Evolutionary conservation across 345 rosid genomes (phyloP), one percentile per base, ranked within the genome.

Genomic region (Zanthoxylum bungeanum): DNA sequence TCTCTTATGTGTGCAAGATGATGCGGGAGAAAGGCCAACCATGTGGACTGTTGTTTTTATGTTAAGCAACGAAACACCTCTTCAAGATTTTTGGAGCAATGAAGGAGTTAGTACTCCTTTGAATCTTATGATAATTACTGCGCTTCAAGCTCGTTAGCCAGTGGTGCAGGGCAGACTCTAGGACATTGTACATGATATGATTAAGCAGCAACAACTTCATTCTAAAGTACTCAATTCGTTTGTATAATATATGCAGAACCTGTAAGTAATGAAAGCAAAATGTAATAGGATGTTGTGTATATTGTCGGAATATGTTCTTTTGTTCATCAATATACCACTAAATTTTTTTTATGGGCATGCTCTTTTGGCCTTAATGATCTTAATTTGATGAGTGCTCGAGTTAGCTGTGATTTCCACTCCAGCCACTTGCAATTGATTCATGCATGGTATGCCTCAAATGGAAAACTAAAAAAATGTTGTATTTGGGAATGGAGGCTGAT

Each of bases 1-100:
- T 64, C 80, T 92, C 9, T 59, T 88, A 73, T 87, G 93, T 34
- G 87, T 85, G 34, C 93, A 90, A 85, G 91, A 88, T 66, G 47
- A 34, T 0, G 80, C 86, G 27, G 39, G 33, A 11, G 90, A 89
- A 9, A 53, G 90, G 39, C 86, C 85, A 14, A 71, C 75, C 7
- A 90, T 87, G 94, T 78, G 85, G 1, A 3, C 79, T 2, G 89
- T 84, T n/a, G 70, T 85, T 22, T 33, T 78, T 70, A 78, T 87
- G 91, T 64, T 88, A 58, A 72, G 75, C 2, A 79, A 77, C n/a
- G 85, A 70, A 78, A 16, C 82, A 69, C 52, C 91, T 24, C 21
- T 9, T 3, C 73, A 75, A 19, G 75, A 47, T 30, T 28, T 34
- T 30, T 56, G 55, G 10, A 42, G 39, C 2, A 72, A 76, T 1